Evolutionary conservation across 2,329 filamentous ascomycete species (phyloP).

Genomic region (Talaromyces sp.): DNA sequence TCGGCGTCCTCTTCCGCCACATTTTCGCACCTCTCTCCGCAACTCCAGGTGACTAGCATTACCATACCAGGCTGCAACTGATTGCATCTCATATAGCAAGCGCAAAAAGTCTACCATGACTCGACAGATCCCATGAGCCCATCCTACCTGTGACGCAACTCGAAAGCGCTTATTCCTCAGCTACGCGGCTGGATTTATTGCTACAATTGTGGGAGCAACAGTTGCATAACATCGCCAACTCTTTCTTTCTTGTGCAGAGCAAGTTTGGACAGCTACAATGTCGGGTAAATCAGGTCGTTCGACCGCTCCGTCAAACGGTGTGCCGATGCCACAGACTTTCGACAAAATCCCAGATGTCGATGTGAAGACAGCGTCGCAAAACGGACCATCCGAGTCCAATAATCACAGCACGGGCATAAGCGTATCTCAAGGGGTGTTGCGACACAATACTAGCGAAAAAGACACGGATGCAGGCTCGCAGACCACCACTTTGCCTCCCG

Average conservation of each 20-base stretch:
- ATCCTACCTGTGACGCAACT: background rate
- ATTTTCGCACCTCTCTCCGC: background rate
- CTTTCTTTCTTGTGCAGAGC: background rate
- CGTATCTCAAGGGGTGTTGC: conserved; percentile 6
- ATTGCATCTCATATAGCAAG: background rate
- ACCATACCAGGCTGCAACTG: background rate
- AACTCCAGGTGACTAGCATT: background rate
- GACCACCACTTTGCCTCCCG: conserved; percentile 43
- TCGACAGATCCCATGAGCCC: background rate
- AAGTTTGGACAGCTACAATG: background rate
- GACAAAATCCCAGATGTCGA: conserved; percentile 10
- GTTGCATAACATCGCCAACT: background rate
- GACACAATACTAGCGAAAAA: background rate
- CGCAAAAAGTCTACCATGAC: background rate
- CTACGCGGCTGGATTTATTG: background rate
- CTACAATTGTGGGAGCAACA: background rate
- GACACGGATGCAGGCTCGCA: background rate
- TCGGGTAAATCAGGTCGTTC: background rate
- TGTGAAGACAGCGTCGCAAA: conserved; percentile 3
- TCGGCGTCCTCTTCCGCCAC: background rate
- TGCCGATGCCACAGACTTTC: conserved; percentile 5
- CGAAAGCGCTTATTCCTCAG: background rate
- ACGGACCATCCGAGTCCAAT: background rate
- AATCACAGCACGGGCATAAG: background rate
- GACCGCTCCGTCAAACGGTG: background rate